Evolutionary conservation across 2,329 filamentous ascomycete genomes (phyloP).

Genomic region (Neopestalotiopsis sp.): DNA sequence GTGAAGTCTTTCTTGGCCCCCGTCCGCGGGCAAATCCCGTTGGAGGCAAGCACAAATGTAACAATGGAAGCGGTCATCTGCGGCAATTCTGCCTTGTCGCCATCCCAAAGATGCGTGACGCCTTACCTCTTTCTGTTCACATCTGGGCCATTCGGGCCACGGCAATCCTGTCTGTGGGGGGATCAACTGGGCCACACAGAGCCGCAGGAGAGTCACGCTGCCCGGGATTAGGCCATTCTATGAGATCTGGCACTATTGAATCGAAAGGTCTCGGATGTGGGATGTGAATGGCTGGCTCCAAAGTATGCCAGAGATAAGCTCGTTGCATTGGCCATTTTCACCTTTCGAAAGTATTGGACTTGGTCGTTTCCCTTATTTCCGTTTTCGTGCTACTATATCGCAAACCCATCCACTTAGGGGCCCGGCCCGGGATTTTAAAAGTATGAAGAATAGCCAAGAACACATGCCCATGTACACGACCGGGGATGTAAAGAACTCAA

Average conservation of each 20-base stretch:
- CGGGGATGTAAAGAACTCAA: not conserved
- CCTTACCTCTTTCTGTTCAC: not conserved
- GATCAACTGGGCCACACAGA: not conserved
- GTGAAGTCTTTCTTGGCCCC: not conserved
- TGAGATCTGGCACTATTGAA: too few relatives aligned
- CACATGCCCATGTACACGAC: not conserved
- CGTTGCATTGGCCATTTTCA: not conserved
- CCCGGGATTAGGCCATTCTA: not conserved
- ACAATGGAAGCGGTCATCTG: not conserved
- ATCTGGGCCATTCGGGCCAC: not conserved
- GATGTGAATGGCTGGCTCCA: not conserved
- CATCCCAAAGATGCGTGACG: not conserved
- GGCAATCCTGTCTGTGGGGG: not conserved
- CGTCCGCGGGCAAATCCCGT: not conserved
- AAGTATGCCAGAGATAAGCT: not conserved
- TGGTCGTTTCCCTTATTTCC: not conserved
- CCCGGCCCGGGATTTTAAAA: not conserved
- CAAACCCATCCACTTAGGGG: not conserved
- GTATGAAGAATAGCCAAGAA: not conserved
- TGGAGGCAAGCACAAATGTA: not conserved
- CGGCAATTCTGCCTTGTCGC: not conserved
- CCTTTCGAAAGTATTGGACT: not conserved
- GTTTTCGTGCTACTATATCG: not conserved
- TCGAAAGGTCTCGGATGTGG: not conserved
- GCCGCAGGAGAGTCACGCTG: not conserved